Percentiles rank a stretch among this genome's conserved stretches.
Evolutionary conservation across 1,284 basidiomycete genomes (phyloP).

Genomic region (Leccinum laetum): DNA sequence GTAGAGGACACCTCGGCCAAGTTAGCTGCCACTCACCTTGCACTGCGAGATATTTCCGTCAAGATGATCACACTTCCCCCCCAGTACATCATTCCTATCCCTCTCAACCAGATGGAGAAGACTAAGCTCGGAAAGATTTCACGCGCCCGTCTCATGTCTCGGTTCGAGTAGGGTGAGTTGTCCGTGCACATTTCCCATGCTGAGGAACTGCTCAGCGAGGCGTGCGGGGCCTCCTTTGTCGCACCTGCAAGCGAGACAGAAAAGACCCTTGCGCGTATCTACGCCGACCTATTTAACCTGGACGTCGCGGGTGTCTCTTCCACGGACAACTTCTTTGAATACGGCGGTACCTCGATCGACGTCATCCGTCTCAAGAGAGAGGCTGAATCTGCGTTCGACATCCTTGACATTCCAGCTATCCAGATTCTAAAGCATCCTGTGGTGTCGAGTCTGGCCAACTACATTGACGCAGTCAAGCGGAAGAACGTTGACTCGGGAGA

Average conservation of each 20-base stretch:
- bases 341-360: conserved; percentile 30
- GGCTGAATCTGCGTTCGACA: conserved; percentile 32
- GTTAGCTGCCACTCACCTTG: conserved; percentile 18
- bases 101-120: conserved; percentile 27
- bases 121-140: conserved; percentile 28
- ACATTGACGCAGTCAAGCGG: conserved; percentile 16
- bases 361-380: conserved; percentile 32
- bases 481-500: conserved; percentile 9
- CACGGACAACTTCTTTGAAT: conserved; percentile 28
- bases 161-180: conserved; percentile 24
- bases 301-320: conserved; percentile 21
- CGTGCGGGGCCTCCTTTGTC: conserved; percentile 19
- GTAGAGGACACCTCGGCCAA: conserved; percentile 16
- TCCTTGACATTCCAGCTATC: conserved; percentile 37
- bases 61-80: conserved; percentile 28
- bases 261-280: conserved; percentile 20
- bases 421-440: conserved; percentile 39
- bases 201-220: conserved; percentile 18
- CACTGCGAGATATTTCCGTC: conserved; percentile 21
- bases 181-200: conserved; percentile 18
- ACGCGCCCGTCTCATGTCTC: conserved; percentile 19
- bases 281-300: conserved; percentile 25
- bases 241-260: conserved; percentile 19
- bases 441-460: conserved; percentile 31
- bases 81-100: conserved; percentile 22